A percentile compares a stretch with the other conserved stretches of the same genome.
These are phyloP conservation scores for Waltergamsia citrina DNA, from an alignment of 2,329 filamentous ascomycete genomes.

Conservation along the genomic window DNA sequence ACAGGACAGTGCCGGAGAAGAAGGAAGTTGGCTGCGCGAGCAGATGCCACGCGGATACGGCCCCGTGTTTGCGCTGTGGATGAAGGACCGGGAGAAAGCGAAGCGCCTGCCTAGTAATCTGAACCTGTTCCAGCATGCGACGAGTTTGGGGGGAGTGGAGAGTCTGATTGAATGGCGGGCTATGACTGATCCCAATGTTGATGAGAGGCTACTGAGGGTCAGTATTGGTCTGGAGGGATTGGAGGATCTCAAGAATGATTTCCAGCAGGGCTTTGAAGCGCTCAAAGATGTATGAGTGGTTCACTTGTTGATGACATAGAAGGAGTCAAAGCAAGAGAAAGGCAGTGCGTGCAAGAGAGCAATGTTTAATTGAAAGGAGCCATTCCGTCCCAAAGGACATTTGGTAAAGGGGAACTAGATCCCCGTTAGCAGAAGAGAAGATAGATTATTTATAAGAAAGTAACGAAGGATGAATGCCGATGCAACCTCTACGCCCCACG, in stretches of 20 bases:
- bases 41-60: constrained; percentile 93
- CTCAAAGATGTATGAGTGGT: too few species aligned
- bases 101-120: constrained; percentile 67
- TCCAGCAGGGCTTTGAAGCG: constrained; percentile 56
- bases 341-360: too few species aligned
- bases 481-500: too few species aligned
- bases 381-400: too few species aligned
- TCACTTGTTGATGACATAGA: too few species aligned
- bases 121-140: constrained; percentile 84
- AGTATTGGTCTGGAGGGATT: constrained; percentile 82
- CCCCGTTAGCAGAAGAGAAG: too few species aligned
- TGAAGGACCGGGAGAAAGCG: constrained; percentile 53
- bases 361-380: too few species aligned
- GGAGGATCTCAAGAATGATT: constrained; percentile 73
- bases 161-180: constrained; percentile 93
- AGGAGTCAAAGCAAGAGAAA: too few species aligned
- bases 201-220: constrained; percentile 64
- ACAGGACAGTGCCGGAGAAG: constrained; percentile 51
- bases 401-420: too few species aligned
- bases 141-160: constrained; percentile 87
- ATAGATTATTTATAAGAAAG: too few species aligned
- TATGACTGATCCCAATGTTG: constrained; percentile 71
- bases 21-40: constrained; percentile 61
- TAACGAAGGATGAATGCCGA: too few species aligned
- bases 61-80: constrained; percentile 72